phyloP scores from a whole-genome alignment of 768 basidiomycete species.

The Pholiota conissans region DNA sequence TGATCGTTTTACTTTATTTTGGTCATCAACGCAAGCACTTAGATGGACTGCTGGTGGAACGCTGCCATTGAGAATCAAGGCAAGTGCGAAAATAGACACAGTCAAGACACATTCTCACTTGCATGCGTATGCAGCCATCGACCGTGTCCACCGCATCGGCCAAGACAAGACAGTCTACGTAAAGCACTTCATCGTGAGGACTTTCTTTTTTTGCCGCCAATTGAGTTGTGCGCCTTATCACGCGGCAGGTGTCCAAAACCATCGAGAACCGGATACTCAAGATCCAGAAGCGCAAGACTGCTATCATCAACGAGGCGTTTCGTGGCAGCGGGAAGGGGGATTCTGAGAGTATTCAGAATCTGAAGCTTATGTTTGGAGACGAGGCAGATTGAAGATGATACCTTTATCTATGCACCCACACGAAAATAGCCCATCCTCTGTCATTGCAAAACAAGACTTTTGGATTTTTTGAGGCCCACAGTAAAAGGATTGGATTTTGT shows the following conservation, averaged over 20 bases:
- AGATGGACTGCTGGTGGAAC: slow-evolving; percentile 98
- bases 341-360: slow-evolving; percentile 76
- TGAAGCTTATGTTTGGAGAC: slow-evolving; percentile 78
- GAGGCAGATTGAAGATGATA: slow-evolving; percentile 10
- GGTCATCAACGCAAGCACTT: not conserved
- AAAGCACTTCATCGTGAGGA: slow-evolving; percentile 77
- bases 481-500: no score
- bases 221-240: not conserved
- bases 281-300: slow-evolving; percentile 86
- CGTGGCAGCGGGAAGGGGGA: slow-evolving; percentile 57
- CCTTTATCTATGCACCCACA: not conserved
- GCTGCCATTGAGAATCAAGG: slow-evolving; percentile 82
- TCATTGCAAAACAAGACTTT: no score
- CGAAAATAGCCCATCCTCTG: not conserved
- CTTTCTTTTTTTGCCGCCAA: not conserved
- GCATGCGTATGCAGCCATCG: slow-evolving; percentile 54
- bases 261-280: slow-evolving; percentile 79
- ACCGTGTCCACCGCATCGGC: slow-evolving; percentile 83
- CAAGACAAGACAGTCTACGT: slow-evolving; percentile 83
- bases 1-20: not conserved
- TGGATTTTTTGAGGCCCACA: no score
- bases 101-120: not conserved
- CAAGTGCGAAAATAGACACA: slow-evolving; percentile 17
- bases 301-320: slow-evolving; percentile 85
- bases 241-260: slow-evolving; percentile 60